phyloP scores from a whole-genome alignment of 306 rosid genomes.

The Fagus crenata region DNA sequence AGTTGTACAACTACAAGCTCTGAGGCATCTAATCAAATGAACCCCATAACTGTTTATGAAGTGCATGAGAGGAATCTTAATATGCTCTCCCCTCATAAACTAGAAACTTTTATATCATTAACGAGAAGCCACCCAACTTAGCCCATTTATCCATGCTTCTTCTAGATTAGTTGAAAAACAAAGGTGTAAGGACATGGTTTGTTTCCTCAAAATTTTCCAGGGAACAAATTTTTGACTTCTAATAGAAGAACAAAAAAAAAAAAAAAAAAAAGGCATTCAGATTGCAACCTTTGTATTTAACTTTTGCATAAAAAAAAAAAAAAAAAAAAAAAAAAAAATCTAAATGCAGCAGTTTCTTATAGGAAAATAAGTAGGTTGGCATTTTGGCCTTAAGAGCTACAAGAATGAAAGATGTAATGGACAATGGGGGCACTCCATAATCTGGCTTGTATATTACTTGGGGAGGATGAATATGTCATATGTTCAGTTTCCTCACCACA shows the following conservation, averaged over 20 bases:
- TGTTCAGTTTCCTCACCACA: not conserved
- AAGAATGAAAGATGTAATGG: not conserved
- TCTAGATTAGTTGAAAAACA: conserved; percentile 1
- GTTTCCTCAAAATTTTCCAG: not conserved
- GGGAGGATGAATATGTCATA: not conserved
- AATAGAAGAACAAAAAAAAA: not conserved
- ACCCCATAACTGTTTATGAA: not conserved
- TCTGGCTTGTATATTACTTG: not conserved
- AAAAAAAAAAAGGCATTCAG: not conserved
- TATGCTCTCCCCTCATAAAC: not conserved
- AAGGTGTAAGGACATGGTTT: not conserved
- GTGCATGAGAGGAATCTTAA: not conserved
- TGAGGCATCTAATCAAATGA: not conserved
- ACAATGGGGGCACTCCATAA: too few species aligned
- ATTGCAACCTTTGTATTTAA: not conserved
- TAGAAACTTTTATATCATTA: not conserved
- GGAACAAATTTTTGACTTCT: not conserved
- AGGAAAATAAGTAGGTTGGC: not conserved
- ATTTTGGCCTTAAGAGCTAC: not conserved
- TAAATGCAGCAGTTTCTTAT: not conserved
- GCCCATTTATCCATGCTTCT: not conserved
- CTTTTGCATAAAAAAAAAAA: not conserved
- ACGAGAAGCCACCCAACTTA: not conserved
- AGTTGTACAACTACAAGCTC: not conserved
- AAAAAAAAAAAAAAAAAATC: not conserved